Percentiles rank a stretch among this genome's conserved stretches.
phyloP scores from a whole-genome alignment of 306 rosid genomes.

The Hippophae gyantsensis region DNA sequence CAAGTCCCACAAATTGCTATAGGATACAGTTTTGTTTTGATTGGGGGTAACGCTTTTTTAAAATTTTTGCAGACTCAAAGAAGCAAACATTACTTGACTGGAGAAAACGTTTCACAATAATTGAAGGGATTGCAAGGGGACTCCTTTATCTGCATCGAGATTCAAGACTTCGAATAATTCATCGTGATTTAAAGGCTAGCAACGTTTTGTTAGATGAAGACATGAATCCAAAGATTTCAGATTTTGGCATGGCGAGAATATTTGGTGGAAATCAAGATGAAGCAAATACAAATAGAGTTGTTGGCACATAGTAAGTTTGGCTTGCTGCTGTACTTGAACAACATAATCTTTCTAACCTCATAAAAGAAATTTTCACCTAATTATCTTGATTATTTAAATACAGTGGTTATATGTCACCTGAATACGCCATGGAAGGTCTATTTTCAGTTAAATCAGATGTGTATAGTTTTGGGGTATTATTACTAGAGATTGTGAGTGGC shows the following conservation, averaged over 20 bases:
- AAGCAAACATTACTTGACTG: slow-evolving; percentile 15
- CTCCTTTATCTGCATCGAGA: slow-evolving; percentile 34
- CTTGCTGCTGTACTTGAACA: not conserved
- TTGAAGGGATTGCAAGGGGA: slow-evolving; percentile 32
- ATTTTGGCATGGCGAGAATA: slow-evolving; percentile 32
- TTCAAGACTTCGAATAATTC: slow-evolving; percentile 25
- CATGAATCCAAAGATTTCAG: slow-evolving; percentile 30
- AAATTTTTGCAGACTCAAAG: slow-evolving; percentile 12
- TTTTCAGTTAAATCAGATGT: slow-evolving; percentile 29
- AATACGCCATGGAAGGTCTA: slow-evolving; percentile 16
- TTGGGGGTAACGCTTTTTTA: not conserved
- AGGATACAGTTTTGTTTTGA: not conserved
- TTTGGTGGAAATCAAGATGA: slow-evolving; percentile 15
- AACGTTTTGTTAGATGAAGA: slow-evolving; percentile 21
- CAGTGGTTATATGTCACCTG: slow-evolving; percentile 33
- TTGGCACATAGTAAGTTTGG: slow-evolving; percentile 31
- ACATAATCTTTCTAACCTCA: not conserved
- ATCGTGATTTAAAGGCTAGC: slow-evolving; percentile 28
- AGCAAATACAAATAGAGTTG: slow-evolving; percentile 28
- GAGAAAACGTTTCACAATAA: slow-evolving; percentile 17
- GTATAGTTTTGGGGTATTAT: slow-evolving; percentile 32
- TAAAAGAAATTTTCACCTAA: not conserved
- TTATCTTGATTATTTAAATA: not conserved
- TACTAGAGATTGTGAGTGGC: slow-evolving; percentile 37
- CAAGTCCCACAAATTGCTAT: not conserved